Base-by-base conservation (phyloP, 2,329 filamentous ascomycete species). In the Fusarium floridanum region DNA sequence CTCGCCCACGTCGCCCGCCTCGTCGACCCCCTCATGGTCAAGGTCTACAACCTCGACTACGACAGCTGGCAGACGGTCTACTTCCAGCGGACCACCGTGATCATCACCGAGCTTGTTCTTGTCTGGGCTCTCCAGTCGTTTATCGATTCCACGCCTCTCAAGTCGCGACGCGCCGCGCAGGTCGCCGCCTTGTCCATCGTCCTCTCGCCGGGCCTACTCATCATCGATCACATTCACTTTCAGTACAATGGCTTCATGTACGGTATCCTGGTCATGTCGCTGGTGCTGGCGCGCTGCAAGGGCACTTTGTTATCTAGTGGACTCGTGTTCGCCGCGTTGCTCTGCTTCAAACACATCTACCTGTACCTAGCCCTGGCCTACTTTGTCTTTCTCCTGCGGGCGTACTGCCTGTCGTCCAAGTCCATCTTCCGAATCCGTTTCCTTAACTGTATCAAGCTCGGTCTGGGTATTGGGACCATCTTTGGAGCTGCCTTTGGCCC, bases 181-280 rank as follows among this genome's bases (percentile, higher is more conserved):
- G 94, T 94, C 27, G 94, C 93, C 56, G 95, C 95, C 27, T 88
- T 98, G 66, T 98, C 96, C 1, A 92, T 99, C 68, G 86, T 98
- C 5, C 90, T 98, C 14, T 98, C 95, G 0, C 97, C 97, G 0
- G 97, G 96, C 2, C 90, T 99, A 39, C 88, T 99, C 70, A 97
- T 99, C 81, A 98, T 99, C 82, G 97, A 99, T 81, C 97, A 99
- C 82, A 96, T 98, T 74, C 95, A 98, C 83, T 99, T 99, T 83
- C 97, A 99, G 86, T 99, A 99, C 86, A 99, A 99, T 85, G 96
- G 97, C 45, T 95, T 95, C 84, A 91, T 99, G 84, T 99, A 98
- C 82, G 97, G 97, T 41, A 86, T 98, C 50, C 87, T 99, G 61
- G 90, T 98, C 41, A 87, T 96, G 64, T 98, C 97, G 3, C 88